Conservation (phyloP, 768 basidiomycete genomes). For the Mycena rosella region DNA sequence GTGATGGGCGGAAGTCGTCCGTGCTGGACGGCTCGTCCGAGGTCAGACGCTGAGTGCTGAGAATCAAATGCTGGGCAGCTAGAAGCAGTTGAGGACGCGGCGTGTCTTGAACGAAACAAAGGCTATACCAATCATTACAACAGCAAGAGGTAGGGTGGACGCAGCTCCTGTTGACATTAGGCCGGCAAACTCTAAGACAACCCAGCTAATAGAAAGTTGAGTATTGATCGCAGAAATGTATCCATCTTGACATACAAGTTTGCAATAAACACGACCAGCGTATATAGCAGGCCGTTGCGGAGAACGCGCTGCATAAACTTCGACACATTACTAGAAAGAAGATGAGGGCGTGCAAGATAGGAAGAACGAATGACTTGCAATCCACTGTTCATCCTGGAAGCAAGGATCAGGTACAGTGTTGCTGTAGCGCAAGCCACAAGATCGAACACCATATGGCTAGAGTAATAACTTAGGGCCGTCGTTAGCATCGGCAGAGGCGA, state of each 20-base stretch:
- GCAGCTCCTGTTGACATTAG: constrained; percentile 16
- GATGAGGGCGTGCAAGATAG: background rate
- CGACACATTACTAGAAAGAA: constrained; percentile 2
- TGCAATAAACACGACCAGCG: constrained; percentile 19
- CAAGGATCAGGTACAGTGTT: constrained; percentile 12
- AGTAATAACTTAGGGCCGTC: constrained; percentile 16
- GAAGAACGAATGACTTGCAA: constrained; percentile 12
- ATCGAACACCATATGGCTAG: constrained; percentile 23
- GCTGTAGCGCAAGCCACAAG: constrained; percentile 14
- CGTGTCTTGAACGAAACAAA: background rate
- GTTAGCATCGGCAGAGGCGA: background rate
- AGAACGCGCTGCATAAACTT: constrained; percentile 19
- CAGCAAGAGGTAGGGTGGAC: constrained; percentile 23
- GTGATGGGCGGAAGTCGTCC: background rate
- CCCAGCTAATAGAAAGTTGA: constrained; percentile 13
- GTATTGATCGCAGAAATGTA: constrained; percentile 6
- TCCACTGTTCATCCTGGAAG: background rate
- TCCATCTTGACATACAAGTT: constrained; percentile 13
- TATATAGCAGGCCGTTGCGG: constrained; percentile 18
- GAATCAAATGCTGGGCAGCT: constrained; percentile 30
- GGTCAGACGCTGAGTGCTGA: constrained; percentile 30
- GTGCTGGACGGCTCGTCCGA: background rate
- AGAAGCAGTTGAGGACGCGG: background rate
- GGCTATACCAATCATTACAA: constrained; percentile 22
- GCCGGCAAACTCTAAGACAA: constrained; percentile 8